Evolutionary conservation across 306 rosid species (phyloP).

Genomic region (Acacia melanoxylon): DNA sequence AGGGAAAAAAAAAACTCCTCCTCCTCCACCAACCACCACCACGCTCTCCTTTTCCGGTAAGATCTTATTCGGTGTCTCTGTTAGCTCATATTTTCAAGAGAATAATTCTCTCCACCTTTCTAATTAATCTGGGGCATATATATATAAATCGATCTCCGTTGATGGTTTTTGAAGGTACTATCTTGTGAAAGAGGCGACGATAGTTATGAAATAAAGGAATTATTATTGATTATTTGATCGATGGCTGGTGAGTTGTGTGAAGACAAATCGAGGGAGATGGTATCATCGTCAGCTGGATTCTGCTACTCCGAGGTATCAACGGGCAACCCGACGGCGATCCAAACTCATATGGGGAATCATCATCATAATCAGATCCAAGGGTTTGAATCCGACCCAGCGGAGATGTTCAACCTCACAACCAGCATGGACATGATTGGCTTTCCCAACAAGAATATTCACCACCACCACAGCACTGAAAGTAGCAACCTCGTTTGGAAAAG

Average conservation of each 20-base stretch:
- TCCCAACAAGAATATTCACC: constrained; percentile 46
- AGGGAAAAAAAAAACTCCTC: constrained; percentile 24
- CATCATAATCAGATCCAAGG: constrained; percentile 50
- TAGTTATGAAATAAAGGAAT: background rate
- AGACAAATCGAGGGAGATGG: constrained; percentile 55
- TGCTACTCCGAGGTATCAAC: constrained; percentile 54
- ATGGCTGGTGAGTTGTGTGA: constrained; percentile 51
- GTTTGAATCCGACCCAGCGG: constrained; percentile 48
- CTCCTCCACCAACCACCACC: constrained; percentile 16
- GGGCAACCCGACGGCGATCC: constrained; percentile 32
- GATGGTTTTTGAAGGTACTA: constrained; percentile 15
- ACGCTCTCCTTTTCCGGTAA: background rate
- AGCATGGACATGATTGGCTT: constrained; percentile 63
- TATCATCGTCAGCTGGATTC: constrained; percentile 45
- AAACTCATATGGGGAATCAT: constrained; percentile 38
- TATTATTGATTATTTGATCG: background rate
- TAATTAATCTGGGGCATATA: background rate
- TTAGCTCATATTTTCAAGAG: background rate
- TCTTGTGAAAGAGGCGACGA: constrained; percentile 9
- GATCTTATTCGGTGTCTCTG: background rate
- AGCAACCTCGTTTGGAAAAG: constrained; percentile 35
- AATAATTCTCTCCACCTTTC: background rate
- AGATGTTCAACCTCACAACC: constrained; percentile 58
- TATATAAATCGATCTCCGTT: background rate
- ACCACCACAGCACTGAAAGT: constrained; percentile 24